Evolutionary conservation across 2,329 filamentous ascomycete species (phyloP).

Genomic region (Colletotrichum camelliae): DNA sequence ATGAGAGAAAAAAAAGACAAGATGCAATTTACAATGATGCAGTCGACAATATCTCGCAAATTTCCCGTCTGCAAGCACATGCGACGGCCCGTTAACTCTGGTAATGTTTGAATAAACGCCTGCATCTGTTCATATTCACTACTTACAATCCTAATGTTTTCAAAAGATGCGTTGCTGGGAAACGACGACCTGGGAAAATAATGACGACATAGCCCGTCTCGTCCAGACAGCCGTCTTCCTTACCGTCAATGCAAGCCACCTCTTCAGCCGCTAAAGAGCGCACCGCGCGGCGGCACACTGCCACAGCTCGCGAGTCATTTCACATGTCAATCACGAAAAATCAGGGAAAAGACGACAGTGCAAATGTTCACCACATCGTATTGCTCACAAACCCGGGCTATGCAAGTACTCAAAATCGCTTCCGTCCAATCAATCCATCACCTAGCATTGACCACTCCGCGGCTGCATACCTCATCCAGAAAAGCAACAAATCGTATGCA

Average conservation of each 20-base stretch:
- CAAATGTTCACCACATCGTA: background rate
- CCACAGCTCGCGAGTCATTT: conserved; percentile 1
- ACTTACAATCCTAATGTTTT: background rate
- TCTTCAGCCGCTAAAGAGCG: background rate
- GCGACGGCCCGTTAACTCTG: background rate
- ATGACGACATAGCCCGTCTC: background rate
- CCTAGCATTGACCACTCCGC: background rate
- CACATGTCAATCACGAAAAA: background rate
- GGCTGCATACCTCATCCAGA: background rate
- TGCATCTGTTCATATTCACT: background rate
- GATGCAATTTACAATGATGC: background rate
- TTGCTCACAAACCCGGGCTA: background rate
- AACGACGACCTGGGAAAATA: background rate
- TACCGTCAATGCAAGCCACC: background rate
- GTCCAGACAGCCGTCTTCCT: background rate
- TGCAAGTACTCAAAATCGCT: background rate
- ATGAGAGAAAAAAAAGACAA: background rate
- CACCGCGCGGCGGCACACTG: background rate
- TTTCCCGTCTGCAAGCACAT: background rate
- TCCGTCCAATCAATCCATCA: background rate
- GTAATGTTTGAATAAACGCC: background rate
- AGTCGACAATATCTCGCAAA: background rate
- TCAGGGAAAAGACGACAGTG: background rate
- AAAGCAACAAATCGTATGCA: background rate
- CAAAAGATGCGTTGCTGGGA: background rate